Percentiles rank a stretch among this genome's conserved stretches.
These are phyloP conservation scores for Hemileccinum rubropunctum DNA, from an alignment of 768 basidiomycete genomes.

Conservation along the genomic window DNA sequence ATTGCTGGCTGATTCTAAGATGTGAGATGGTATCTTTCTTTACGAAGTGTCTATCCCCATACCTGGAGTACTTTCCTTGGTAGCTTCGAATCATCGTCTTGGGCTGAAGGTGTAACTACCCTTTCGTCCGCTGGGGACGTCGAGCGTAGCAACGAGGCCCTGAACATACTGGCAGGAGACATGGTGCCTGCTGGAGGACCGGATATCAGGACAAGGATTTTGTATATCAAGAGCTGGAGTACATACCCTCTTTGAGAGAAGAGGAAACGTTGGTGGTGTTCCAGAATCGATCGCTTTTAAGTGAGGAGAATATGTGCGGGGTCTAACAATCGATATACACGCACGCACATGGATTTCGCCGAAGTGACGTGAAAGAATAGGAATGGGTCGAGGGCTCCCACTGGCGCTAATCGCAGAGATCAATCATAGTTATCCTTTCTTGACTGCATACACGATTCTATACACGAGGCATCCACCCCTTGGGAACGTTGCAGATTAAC, in stretches of 20 bases:
- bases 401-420: neutral
- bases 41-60: neutral
- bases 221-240: neutral
- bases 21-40: neutral
- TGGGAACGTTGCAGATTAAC: too few species aligned
- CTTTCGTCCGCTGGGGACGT: neutral
- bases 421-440: neutral
- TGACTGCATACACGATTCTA: neutral
- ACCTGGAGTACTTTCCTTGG: slow-evolving; percentile 1
- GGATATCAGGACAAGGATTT: neutral
- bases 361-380: neutral
- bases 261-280: neutral
- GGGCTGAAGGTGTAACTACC: neutral
- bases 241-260: neutral
- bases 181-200: neutral
- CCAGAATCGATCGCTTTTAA: neutral
- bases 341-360: neutral
- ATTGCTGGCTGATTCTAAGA: neutral
- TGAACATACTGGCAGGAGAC: neutral
- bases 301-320: neutral
- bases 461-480: neutral
- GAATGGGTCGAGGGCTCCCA: neutral
- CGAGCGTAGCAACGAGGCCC: neutral
- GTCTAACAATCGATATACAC: neutral
- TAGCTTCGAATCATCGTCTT: neutral